Evolutionary conservation across 2,329 filamentous ascomycete species (phyloP).

Genomic region (Incumbomyces lentus): DNA sequence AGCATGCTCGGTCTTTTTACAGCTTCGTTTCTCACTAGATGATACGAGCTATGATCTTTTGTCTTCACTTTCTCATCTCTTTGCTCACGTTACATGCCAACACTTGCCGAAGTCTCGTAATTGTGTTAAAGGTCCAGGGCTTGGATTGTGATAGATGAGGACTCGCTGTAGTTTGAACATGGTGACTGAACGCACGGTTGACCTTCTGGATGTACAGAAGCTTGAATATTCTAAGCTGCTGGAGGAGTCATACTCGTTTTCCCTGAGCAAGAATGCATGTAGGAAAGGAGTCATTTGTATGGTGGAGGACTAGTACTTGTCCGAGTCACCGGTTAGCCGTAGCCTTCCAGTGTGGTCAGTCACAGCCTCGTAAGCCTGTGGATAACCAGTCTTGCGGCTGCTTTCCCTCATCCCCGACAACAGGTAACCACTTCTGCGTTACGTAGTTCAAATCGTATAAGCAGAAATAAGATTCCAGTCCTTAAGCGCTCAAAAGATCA

Average conservation of each 20-base stretch:
- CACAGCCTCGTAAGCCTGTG: too few relatives aligned
- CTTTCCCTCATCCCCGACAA: too few relatives aligned
- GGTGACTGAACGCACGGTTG: slow-evolving; percentile 2
- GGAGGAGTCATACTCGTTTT: neutral
- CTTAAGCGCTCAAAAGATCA: too few relatives aligned
- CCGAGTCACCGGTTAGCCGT: too few relatives aligned
- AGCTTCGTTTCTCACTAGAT: neutral
- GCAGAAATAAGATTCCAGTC: too few relatives aligned
- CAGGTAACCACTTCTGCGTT: too few relatives aligned
- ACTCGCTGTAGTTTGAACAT: slow-evolving; percentile 43
- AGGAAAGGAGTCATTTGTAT: neutral
- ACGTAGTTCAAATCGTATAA: too few relatives aligned
- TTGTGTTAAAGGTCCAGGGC: slow-evolving; percentile 35
- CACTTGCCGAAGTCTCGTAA: slow-evolving; percentile 4
- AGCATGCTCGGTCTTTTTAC: neutral
- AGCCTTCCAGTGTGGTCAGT: too few relatives aligned
- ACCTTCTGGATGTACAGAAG: neutral
- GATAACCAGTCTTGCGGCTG: too few relatives aligned
- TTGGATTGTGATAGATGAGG: slow-evolving; percentile 40
- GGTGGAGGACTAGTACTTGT: too few relatives aligned
- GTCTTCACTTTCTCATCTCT: slow-evolving; percentile 5
- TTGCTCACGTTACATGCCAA: slow-evolving; percentile 10
- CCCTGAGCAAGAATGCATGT: neutral
- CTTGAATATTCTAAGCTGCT: neutral
- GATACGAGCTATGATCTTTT: neutral